Evolutionary conservation across 345 rosid species (phyloP).

Genomic region (Citrus mangshanensis): DNA sequence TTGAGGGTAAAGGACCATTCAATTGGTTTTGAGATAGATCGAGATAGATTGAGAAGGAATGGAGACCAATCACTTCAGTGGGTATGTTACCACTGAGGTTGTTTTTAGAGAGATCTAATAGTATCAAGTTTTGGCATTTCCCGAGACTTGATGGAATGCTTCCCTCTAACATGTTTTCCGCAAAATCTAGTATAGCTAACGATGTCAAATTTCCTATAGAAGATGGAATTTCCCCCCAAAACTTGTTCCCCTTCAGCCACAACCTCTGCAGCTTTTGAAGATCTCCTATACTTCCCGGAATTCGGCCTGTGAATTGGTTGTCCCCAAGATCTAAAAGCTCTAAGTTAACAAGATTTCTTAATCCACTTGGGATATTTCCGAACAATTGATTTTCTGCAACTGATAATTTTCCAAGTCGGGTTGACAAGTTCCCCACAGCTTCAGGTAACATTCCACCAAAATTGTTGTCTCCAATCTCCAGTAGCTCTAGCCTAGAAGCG

Average conservation of each 20-base stretch:
- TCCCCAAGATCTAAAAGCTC: neutral
- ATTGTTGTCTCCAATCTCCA: no score
- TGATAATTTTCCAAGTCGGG: neutral
- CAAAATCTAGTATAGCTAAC: neutral
- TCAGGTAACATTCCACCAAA: neutral
- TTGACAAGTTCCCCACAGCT: slow-evolving; percentile 4
- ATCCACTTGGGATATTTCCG: neutral
- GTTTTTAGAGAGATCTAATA: no score
- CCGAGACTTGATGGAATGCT: no score
- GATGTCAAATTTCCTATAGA: slow-evolving; percentile 19
- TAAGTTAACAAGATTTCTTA: neutral
- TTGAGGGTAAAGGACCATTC: no score
- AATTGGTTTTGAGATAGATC: no score
- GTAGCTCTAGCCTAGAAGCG: no score
- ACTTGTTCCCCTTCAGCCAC: rapidly evolving
- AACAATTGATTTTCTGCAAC: neutral
- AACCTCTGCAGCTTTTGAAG: neutral
- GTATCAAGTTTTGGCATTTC: no score
- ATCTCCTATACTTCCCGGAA: neutral
- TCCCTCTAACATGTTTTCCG: slow-evolving; percentile 5
- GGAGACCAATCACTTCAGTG: no score
- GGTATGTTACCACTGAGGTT: no score
- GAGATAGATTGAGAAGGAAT: no score
- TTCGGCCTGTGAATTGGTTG: neutral
- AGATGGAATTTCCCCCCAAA: neutral